A percentile compares a stretch with the other conserved stretches of the same genome.
Conservation (phyloP, 2,329 filamentous ascomycete genomes). For the Epicoccum nigrum region DNA sequence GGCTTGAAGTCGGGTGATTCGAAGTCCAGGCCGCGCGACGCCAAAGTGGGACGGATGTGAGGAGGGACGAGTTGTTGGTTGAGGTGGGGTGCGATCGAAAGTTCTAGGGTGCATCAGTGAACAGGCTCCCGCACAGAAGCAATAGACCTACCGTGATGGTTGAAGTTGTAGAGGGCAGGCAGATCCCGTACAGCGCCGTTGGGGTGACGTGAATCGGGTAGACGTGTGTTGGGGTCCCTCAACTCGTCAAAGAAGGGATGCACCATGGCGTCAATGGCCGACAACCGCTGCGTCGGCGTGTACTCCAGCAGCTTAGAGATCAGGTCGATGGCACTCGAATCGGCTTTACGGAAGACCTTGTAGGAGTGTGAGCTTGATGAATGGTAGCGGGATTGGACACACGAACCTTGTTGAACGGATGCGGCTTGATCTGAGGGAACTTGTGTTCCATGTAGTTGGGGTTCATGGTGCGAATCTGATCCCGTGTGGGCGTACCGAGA, state of each 20-base stretch:
- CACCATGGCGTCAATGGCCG: conserved; percentile 94
- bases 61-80: conserved; percentile 87
- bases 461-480: conserved; percentile 99
- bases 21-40: conserved; percentile 82
- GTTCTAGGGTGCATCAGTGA: conserved; percentile 64
- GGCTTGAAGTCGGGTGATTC: conserved; percentile 82
- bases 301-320: conserved; percentile 95
- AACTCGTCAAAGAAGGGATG: conserved; percentile 99
- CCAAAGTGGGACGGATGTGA: conserved; percentile 77
- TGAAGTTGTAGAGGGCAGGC: conserved; percentile 90
- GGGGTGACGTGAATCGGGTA: conserved; percentile 92
- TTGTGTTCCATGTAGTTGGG: conserved; percentile 99
- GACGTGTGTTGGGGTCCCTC: conserved; percentile 84
- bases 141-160: conserved; percentile 77
- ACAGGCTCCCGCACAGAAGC: neutral
- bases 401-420: conserved; percentile 90
- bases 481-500: conserved; percentile 90
- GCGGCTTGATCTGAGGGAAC: conserved; percentile 99
- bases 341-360: conserved; percentile 95
- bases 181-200: conserved; percentile 80
- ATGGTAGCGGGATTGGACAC: neutral
- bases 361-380: conserved; percentile 13
- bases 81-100: conserved; percentile 90
- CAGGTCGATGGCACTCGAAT: conserved; percentile 88
- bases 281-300: conserved; percentile 92